Conservation (phyloP, 768 basidiomycete genomes). For the Artomyces pyxidatus region DNA sequence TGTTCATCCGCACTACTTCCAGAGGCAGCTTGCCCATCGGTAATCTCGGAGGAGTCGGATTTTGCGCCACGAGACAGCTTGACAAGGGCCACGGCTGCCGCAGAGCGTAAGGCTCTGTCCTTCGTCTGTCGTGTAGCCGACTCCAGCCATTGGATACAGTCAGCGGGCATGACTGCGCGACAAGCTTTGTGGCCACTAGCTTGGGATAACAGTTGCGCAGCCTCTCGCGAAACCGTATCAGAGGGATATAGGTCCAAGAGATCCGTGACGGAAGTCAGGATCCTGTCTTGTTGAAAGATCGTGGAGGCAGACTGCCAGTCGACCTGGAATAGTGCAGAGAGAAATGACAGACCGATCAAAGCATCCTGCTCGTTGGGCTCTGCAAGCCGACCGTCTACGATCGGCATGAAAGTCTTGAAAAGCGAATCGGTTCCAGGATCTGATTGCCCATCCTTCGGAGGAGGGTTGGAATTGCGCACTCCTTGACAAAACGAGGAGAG, state of each 20-base stretch:
- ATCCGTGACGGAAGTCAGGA: slow-evolving; percentile 60
- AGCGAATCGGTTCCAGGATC: slow-evolving; percentile 45
- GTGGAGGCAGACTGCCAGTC: slow-evolving; percentile 58
- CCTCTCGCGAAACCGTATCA: slow-evolving; percentile 40
- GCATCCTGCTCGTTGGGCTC: slow-evolving; percentile 48
- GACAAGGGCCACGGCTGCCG: slow-evolving; percentile 66
- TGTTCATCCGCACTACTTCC: slow-evolving; percentile 2
- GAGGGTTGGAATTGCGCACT: slow-evolving; percentile 32
- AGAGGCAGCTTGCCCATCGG: slow-evolving; percentile 5
- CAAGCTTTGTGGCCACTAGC: slow-evolving; percentile 70
- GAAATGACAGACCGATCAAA: slow-evolving; percentile 52
- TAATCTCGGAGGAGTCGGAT: slow-evolving; percentile 33
- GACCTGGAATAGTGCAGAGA: slow-evolving; percentile 80
- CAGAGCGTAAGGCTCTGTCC: slow-evolving; percentile 43
- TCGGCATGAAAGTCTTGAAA: slow-evolving; percentile 40
- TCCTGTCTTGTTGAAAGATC: slow-evolving; percentile 57
- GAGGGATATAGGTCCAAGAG: slow-evolving; percentile 56
- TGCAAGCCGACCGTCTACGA: slow-evolving; percentile 40
- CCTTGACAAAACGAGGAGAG: slow-evolving; percentile 65
- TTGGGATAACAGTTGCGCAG: slow-evolving; percentile 70
- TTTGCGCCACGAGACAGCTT: slow-evolving; percentile 61
- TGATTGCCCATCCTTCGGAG: slow-evolving; percentile 26
- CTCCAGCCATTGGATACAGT: slow-evolving; percentile 62
- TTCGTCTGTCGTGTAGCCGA: slow-evolving; percentile 39
- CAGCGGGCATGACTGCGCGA: slow-evolving; percentile 49